These are phyloP conservation scores for Daldinia concentrica DNA, from an alignment of 495 filamentous ascomycete genomes.

Conservation along the genomic window DNA sequence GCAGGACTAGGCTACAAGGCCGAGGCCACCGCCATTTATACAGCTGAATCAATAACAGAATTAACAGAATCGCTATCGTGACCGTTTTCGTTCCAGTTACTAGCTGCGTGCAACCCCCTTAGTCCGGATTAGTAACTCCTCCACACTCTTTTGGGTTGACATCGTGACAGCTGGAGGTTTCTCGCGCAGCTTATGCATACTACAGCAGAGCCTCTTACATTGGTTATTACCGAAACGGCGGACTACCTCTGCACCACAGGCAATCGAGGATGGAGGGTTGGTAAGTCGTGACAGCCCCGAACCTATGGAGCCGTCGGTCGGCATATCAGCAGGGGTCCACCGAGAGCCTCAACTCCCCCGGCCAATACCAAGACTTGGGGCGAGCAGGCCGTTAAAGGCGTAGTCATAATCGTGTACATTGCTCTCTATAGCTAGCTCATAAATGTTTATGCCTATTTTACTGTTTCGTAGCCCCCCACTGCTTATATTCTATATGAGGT, in stretches of 20 bases:
- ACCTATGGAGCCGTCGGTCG: background rate
- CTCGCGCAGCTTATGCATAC: background rate
- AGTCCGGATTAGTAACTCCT: background rate
- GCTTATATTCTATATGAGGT: background rate
- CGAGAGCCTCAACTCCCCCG: background rate
- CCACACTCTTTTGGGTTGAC: background rate
- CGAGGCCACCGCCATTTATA: conserved; percentile 11
- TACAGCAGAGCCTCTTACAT: background rate
- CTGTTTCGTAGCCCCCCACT: background rate
- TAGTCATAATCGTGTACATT: background rate
- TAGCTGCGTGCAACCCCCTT: background rate
- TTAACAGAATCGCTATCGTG: conserved; percentile 2
- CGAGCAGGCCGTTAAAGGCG: background rate
- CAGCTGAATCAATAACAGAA: background rate
- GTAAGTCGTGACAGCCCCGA: background rate
- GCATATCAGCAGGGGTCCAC: background rate
- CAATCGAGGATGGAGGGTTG: background rate
- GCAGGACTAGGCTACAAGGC: background rate
- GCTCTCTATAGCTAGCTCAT: background rate
- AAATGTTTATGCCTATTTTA: background rate
- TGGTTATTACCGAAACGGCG: background rate
- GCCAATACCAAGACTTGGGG: background rate
- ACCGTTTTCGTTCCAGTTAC: background rate
- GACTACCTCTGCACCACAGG: background rate
- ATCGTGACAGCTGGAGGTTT: background rate